Percentiles rank a stretch among this genome's conserved stretches.
These are phyloP conservation scores for Saccharomycopsis synnaedendra DNA, from an alignment of 805 yeast species.

Conservation along the genomic window DNA sequence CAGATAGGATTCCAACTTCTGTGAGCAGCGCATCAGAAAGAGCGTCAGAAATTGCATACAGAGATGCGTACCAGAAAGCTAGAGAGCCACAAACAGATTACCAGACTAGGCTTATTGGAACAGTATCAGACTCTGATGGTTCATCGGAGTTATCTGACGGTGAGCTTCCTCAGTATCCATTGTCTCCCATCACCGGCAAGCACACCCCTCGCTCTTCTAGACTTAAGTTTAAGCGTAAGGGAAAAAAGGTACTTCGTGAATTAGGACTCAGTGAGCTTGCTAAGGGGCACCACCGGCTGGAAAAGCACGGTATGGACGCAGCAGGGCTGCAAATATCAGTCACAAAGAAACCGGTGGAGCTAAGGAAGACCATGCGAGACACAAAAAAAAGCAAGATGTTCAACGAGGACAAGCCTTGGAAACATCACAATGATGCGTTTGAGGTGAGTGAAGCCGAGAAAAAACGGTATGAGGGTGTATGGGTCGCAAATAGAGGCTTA, in stretches of 20 bases:
- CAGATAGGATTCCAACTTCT: too few relatives aligned
- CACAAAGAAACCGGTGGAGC: slow-evolving; percentile 11
- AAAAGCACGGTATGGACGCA: slow-evolving; percentile 12
- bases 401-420: slow-evolving; percentile 92
- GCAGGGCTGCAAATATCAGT: slow-evolving; percentile 17
- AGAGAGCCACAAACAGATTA: too few relatives aligned
- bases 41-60: too few relatives aligned
- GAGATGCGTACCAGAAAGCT: too few relatives aligned
- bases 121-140: too few relatives aligned
- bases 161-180: slow-evolving; percentile 11
- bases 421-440: slow-evolving; percentile 56
- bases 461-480: slow-evolving; percentile 85
- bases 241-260: slow-evolving; percentile 13
- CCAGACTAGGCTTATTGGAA: too few relatives aligned
- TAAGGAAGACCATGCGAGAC: slow-evolving; percentile 16
- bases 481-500: slow-evolving; percentile 79
- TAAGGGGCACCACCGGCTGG: too few relatives aligned
- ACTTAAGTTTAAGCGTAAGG: slow-evolving; percentile 11
- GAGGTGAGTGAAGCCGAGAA: slow-evolving; percentile 53
- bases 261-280: slow-evolving; percentile 6
- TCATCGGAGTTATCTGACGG: background rate
- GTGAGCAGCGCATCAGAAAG: too few relatives aligned
- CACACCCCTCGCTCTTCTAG: background rate
- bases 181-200: background rate
- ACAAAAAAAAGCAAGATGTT: slow-evolving; percentile 32